Conservation (phyloP, 2,329 filamentous ascomycete genomes). For the Clonostachys sp. region DNA sequence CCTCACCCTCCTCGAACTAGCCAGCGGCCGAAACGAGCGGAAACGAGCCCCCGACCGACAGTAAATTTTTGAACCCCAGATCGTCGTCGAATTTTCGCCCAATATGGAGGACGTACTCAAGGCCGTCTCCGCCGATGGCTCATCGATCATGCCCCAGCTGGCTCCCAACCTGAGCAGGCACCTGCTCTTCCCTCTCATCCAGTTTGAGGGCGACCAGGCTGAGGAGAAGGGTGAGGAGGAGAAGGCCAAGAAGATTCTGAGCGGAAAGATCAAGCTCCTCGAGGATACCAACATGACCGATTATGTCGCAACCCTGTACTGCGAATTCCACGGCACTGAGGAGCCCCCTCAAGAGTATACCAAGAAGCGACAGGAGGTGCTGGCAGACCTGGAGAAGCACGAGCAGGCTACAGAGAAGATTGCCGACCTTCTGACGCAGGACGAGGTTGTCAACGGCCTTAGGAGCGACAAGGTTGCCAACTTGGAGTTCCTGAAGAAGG, state of each 20-base stretch:
- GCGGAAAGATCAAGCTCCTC: conserved; percentile 88
- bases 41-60: not conserved
- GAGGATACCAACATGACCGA: conserved; percentile 99
- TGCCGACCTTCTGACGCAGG: conserved; percentile 77
- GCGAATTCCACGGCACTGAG: conserved; percentile 77
- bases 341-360: conserved; percentile 80
- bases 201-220: conserved; percentile 81
- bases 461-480: conserved; percentile 98
- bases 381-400: conserved; percentile 76
- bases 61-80: not conserved
- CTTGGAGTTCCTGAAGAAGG: conserved; percentile 95
- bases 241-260: conserved; percentile 65
- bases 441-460: conserved; percentile 86
- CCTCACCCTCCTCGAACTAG: not conserved
- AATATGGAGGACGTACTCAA: conserved; percentile 36
- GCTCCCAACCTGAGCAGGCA: conserved; percentile 92
- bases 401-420: conserved; percentile 88
- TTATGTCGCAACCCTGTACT: conserved; percentile 89
- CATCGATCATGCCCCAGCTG: conserved; percentile 83
- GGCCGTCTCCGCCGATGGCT: conserved; percentile 59
- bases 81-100: conserved; percentile 7
- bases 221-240: conserved; percentile 63
- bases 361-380: conserved; percentile 83
- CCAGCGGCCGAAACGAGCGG: not conserved
- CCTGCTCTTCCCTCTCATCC: conserved; percentile 91